Conservation (phyloP, 805 yeast genomes). For the Priceomyces melissophilus region DNA sequence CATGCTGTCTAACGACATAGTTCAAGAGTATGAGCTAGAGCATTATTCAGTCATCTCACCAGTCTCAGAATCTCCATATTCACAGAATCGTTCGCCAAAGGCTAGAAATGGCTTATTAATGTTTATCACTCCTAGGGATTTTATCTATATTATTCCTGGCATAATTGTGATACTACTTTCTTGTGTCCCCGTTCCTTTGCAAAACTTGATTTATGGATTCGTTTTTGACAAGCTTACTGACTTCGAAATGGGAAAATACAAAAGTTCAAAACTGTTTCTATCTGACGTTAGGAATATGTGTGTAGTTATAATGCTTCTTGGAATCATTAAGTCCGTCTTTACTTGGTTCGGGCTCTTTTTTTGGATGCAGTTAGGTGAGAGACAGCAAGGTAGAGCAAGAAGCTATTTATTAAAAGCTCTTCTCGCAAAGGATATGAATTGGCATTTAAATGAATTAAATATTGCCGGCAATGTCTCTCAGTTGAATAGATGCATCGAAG, state of each 20-base stretch:
- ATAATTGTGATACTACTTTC: slow-evolving; percentile 41
- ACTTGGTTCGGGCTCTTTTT: slow-evolving; percentile 52
- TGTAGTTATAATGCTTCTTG: slow-evolving; percentile 31
- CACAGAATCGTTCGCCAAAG: background rate
- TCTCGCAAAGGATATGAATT: slow-evolving; percentile 44
- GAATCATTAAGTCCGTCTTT: slow-evolving; percentile 26
- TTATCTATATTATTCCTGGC: slow-evolving; percentile 18
- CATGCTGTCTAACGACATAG: no score
- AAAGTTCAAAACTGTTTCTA: slow-evolving; percentile 20
- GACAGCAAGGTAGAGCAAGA: slow-evolving; percentile 60
- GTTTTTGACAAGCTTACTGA: slow-evolving; percentile 42
- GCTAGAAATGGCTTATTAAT: slow-evolving; percentile 11
- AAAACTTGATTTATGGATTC: slow-evolving; percentile 63
- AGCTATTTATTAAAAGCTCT: slow-evolving; percentile 40
- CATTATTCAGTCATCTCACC: no score
- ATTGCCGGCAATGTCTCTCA: slow-evolving; percentile 64
- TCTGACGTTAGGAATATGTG: slow-evolving; percentile 23
- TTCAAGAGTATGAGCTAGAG: no score
- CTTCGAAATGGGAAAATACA: slow-evolving; percentile 29
- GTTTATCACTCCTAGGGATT: slow-evolving; percentile 14
- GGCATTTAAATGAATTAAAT: slow-evolving; percentile 61
- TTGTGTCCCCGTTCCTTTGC: slow-evolving; percentile 58
- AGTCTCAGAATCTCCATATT: no score
- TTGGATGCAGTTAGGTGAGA: slow-evolving; percentile 74
- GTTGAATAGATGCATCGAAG: slow-evolving; percentile 71